These are phyloP conservation scores for Lecanosticta acicola DNA, from an alignment of 2,329 filamentous ascomycete species.

Conservation along the genomic window DNA sequence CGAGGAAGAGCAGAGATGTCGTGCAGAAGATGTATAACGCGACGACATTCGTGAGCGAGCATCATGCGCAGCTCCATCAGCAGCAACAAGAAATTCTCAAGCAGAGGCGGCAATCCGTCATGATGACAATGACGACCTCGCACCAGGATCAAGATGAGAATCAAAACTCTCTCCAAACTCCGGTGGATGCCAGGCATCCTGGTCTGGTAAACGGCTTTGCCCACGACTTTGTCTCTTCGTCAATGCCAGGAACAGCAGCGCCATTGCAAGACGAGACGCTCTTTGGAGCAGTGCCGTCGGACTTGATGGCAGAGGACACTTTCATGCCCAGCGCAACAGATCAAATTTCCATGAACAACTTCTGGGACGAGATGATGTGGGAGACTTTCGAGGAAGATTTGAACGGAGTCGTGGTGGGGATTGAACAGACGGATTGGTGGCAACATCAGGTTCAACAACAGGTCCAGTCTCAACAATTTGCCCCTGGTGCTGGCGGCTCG, in stretches of 20 bases:
- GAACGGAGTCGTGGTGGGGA: constrained; percentile 9
- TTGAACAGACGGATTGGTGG: constrained; percentile 15
- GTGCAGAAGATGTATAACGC: constrained; percentile 40
- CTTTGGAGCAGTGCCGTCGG: no score
- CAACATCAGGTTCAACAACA: constrained; percentile 1
- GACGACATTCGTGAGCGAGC: constrained; percentile 25
- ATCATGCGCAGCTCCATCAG: constrained; percentile 23
- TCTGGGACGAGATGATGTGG: constrained; percentile 26
- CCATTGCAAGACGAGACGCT: no score
- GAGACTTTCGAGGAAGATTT: constrained; percentile 16
- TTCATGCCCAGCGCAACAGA: constrained; percentile 11
- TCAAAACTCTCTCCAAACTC: no score
- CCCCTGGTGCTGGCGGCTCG: no score
- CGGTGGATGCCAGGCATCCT: neutral
- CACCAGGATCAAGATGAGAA: neutral
- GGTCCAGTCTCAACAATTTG: no score
- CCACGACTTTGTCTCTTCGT: neutral
- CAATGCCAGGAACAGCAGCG: neutral
- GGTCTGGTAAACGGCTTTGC: neutral
- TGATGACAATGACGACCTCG: no score
- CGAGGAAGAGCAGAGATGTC: constrained; percentile 40
- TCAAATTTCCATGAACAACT: constrained; percentile 15
- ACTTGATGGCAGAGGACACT: neutral
- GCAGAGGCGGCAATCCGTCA: constrained; percentile 4
- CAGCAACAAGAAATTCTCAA: constrained; percentile 17